Percentiles rank a stretch among this genome's conserved stretches.
Evolutionary conservation across 2,329 filamentous ascomycete genomes (phyloP).

Genomic region (Polytolypa hystricis): DNA sequence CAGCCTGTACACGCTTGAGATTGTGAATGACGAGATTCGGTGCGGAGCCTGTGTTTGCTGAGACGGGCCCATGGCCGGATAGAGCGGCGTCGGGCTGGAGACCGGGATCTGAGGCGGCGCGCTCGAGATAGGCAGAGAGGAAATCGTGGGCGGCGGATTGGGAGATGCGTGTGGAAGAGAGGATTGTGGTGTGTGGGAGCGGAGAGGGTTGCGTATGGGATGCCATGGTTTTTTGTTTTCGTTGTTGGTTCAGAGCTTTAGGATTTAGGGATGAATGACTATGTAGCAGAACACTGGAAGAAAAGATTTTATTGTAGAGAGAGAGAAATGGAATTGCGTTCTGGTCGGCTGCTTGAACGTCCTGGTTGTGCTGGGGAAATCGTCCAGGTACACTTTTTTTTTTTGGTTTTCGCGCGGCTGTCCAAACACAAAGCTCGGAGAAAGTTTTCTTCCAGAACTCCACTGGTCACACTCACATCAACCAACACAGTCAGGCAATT

Average conservation of each 20-base stretch:
- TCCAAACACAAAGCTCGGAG: not conserved
- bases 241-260: not conserved
- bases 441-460: constrained; percentile 3
- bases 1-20: constrained; percentile 34
- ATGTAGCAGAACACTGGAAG: too few species aligned
- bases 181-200: constrained; percentile 28
- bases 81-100: constrained; percentile 35
- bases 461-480: not conserved
- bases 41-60: constrained; percentile 29
- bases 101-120: constrained; percentile 30
- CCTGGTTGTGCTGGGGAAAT: too few species aligned
- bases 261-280: too few species aligned
- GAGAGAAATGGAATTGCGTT: too few species aligned
- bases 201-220: constrained; percentile 23
- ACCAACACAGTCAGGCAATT: not conserved
- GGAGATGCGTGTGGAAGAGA: constrained; percentile 24
- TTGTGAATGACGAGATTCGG: constrained; percentile 35
- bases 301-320: too few species aligned
- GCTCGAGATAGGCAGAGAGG: constrained; percentile 32
- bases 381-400: too few species aligned
- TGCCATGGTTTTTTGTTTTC: constrained; percentile 22
- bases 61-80: constrained; percentile 32
- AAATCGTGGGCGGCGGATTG: constrained; percentile 32
- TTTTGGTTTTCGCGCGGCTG: too few species aligned
- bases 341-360: too few species aligned